Evolutionary conservation across 805 yeast genomes (phyloP).

Genomic region (Pichia pseudocactophila): DNA sequence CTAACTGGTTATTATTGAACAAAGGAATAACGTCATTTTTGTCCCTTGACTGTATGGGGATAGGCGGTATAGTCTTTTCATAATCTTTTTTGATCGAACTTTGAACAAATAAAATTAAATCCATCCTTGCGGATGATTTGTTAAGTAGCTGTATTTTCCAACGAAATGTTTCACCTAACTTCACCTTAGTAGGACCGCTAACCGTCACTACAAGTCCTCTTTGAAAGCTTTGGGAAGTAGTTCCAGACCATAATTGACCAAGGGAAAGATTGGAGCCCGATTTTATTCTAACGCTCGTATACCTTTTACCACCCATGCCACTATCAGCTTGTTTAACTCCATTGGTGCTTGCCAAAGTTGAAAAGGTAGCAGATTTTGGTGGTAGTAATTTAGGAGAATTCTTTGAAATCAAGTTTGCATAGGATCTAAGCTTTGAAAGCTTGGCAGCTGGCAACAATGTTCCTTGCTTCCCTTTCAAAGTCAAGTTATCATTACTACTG

Average conservation of each 20-base stretch:
- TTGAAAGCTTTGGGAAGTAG: constrained; percentile 11
- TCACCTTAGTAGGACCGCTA: constrained; percentile 51
- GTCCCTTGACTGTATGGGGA: constrained; percentile 23
- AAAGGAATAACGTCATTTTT: constrained; percentile 23
- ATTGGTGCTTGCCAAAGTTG: background rate
- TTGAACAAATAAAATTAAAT: constrained; percentile 42
- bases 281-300: constrained; percentile 11
- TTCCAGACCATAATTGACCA: constrained; percentile 9
- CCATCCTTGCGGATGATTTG: constrained; percentile 40
- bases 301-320: constrained; percentile 8
- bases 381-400: constrained; percentile 6
- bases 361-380: background rate
- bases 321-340: background rate
- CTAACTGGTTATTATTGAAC: constrained; percentile 22
- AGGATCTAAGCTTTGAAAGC: constrained; percentile 16
- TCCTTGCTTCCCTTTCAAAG: background rate
- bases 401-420: constrained; percentile 18
- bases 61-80: constrained; percentile 30
- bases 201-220: constrained; percentile 35
- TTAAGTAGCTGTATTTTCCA: constrained; percentile 65
- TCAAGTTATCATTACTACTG: background rate
- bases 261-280: constrained; percentile 19
- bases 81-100: constrained; percentile 27
- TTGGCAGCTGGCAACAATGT: constrained; percentile 8
- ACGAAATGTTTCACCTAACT: constrained; percentile 48